Percentiles rank a stretch among this genome's conserved stretches.
Conservation (phyloP, 208 protist genomes). For the Endotrypanum monterogeii region DNA sequence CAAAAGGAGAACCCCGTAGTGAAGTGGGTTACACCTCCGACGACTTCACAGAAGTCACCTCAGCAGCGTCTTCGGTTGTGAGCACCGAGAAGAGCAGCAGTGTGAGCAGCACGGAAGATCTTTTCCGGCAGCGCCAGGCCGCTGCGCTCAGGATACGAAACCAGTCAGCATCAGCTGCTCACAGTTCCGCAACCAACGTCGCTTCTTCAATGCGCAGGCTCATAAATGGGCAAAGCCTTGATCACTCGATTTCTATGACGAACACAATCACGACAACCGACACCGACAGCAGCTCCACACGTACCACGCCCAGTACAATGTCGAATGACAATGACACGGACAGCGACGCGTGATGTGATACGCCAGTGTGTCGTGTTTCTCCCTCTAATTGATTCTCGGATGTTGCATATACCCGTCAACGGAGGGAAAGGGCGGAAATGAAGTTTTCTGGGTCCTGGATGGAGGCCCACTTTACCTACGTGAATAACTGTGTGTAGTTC, state of each 20-base stretch:
- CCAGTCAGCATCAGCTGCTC: constrained; percentile 5
- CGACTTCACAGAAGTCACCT: constrained; percentile 12
- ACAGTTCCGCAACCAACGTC: neutral
- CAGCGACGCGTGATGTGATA: neutral
- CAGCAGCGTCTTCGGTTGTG: constrained; percentile 3
- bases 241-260: neutral
- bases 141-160: constrained; percentile 30
- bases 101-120: constrained; percentile 40
- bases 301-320: neutral
- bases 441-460: neutral
- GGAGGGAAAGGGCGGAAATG: neutral
- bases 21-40: constrained; percentile 22
- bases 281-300: neutral
- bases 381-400: neutral
- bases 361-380: no score
- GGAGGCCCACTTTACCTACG: neutral
- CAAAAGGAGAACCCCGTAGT: neutral
- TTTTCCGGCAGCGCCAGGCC: constrained; percentile 35
- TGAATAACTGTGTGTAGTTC: neutral
- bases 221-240: neutral
- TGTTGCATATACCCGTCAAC: neutral
- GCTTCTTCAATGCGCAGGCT: neutral
- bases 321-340: constrained; percentile 2
- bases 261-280: neutral
- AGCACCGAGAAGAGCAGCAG: constrained; percentile 22